phyloP scores from a whole-genome alignment of 495 filamentous ascomycete species.

The Rusavskia elegans region DNA sequence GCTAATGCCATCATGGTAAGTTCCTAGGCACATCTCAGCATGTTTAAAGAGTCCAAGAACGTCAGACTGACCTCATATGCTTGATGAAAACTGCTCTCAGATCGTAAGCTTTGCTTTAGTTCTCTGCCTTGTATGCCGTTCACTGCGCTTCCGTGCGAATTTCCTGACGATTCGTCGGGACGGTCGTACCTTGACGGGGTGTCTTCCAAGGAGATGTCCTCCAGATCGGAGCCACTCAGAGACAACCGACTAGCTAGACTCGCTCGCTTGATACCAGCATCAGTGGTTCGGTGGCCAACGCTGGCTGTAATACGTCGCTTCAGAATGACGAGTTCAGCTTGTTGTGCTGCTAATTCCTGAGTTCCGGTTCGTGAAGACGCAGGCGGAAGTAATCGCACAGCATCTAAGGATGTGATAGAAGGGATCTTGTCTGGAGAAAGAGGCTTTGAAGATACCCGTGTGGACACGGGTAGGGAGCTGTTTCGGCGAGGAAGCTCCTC shows the following conservation, averaged over 20 bases:
- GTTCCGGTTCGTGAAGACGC: slow-evolving; percentile 43
- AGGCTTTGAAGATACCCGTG: slow-evolving; percentile 1
- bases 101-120: slow-evolving; percentile 31
- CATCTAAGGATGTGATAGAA: slow-evolving; percentile 4
- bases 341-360: slow-evolving; percentile 65
- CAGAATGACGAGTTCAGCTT: slow-evolving; percentile 68
- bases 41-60: neutral
- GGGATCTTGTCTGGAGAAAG: neutral
- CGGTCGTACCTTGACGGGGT: slow-evolving; percentile 1
- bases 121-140: slow-evolving; percentile 35
- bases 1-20: slow-evolving; percentile 29
- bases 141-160: neutral
- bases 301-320: slow-evolving; percentile 63
- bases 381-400: slow-evolving; percentile 5
- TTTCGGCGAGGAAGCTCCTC: slow-evolving; percentile 23
- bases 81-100: slow-evolving; percentile 27
- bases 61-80: slow-evolving; percentile 9
- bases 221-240: slow-evolving; percentile 8
- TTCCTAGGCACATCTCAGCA: slow-evolving; percentile 8
- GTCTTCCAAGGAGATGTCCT: slow-evolving; percentile 26
- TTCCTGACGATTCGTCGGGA: neutral
- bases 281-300: slow-evolving; percentile 33
- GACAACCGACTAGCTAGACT: neutral
- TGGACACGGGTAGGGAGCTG: slow-evolving; percentile 24
- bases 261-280: neutral